Conservation (phyloP, 768 basidiomycete genomes). For the Tylopilus cervinicoccineus region DNA sequence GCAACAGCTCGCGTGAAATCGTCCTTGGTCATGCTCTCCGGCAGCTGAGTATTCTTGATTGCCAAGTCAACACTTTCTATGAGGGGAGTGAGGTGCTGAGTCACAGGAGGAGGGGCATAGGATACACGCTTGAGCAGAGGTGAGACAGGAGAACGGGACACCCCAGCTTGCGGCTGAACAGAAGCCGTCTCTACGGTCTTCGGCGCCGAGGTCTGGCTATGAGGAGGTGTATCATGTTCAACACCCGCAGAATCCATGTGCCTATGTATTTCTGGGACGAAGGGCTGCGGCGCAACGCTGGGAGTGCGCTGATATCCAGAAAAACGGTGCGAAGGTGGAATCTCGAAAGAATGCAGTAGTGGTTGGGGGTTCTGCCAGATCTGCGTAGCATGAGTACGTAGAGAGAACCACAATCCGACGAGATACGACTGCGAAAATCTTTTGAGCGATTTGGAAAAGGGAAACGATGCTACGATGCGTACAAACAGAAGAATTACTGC, state of each 20-base stretch:
- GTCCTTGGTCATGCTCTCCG: conserved; percentile 70
- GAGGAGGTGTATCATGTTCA: conserved; percentile 32
- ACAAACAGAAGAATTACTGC: conserved; percentile 88
- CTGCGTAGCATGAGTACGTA: conserved; percentile 94
- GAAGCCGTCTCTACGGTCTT: conserved; percentile 23
- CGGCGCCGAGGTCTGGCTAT: conserved; percentile 37
- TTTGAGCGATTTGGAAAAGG: conserved; percentile 3
- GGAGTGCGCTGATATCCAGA: conserved; percentile 61
- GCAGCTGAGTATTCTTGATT: conserved; percentile 56
- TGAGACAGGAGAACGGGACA: conserved; percentile 32
- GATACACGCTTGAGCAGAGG: conserved; percentile 53
- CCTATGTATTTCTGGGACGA: conserved; percentile 35
- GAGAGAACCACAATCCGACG: conserved; percentile 96
- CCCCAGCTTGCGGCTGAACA: conserved; percentile 15
- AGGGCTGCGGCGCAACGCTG: conserved; percentile 7
- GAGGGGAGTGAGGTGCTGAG: conserved; percentile 53
- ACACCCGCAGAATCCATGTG: conserved; percentile 38
- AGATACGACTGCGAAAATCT: conserved; percentile 73
- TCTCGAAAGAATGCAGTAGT: conserved; percentile 63
- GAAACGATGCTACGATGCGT: conserved; percentile 32
- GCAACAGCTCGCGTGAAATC: conserved; percentile 94
- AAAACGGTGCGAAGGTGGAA: conserved; percentile 48
- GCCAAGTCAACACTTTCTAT: conserved; percentile 77
- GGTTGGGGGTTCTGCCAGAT: conserved; percentile 99
- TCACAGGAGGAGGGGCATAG: conserved; percentile 41